Conservation (phyloP, 75 land plant genomes). For the Cupressus sempervirens region DNA sequence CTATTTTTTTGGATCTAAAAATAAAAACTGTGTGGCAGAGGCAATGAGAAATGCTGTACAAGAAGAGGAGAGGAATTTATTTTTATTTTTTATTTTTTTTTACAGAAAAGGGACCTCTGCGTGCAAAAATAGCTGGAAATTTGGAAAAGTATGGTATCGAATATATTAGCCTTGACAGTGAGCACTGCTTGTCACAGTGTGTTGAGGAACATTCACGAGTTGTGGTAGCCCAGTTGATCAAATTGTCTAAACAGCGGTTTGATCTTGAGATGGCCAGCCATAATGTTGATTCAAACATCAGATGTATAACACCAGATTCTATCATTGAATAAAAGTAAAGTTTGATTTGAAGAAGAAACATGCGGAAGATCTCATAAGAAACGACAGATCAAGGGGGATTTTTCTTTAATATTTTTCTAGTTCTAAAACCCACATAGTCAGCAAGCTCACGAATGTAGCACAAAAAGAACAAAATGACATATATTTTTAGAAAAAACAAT, state of each 20-base stretch:
- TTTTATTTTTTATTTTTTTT: no score
- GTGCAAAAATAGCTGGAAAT: constrained; percentile 53
- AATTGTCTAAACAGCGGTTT: constrained; percentile 61
- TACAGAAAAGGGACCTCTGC: constrained; percentile 71
- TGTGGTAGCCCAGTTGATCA: constrained; percentile 54
- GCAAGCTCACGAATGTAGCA: no score
- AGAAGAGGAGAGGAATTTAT: constrained; percentile 75
- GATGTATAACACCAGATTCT: constrained; percentile 76
- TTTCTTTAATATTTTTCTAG: no score
- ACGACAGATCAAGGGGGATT: no score
- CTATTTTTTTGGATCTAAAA: constrained; percentile 76
- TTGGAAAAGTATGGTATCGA: constrained; percentile 61
- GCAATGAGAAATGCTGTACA: constrained; percentile 75
- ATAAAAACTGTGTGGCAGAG: constrained; percentile 77
- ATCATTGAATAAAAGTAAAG: constrained; percentile 55
- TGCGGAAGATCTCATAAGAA: no score
- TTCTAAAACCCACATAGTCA: no score
- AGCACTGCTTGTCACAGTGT: constrained; percentile 85
- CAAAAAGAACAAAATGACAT: no score
- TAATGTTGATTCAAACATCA: constrained; percentile 49
- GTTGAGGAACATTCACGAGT: constrained; percentile 80
- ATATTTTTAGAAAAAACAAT: no score
- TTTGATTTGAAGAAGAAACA: constrained; percentile 76
- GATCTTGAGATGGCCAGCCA: constrained; percentile 79
- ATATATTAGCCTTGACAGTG: constrained; percentile 70